Conservation (phyloP, 1,284 basidiomycete species). For the Boletus holoroseus region DNA sequence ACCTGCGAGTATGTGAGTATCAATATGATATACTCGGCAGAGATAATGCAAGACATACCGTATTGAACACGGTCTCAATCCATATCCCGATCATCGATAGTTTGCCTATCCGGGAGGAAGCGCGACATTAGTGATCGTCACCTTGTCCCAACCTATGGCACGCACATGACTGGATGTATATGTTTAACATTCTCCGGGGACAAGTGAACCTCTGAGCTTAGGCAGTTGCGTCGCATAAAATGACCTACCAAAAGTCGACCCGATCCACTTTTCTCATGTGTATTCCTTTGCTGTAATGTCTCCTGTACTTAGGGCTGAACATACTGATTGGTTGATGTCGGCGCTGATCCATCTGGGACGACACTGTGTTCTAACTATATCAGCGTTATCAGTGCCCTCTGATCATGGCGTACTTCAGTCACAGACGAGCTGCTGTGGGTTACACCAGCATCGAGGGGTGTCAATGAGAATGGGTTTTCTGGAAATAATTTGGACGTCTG, state of each 20-base stretch:
- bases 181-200: not conserved
- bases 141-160: not conserved
- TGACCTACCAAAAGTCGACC: not conserved
- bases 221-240: not conserved
- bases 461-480: not conserved
- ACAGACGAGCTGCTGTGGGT: not conserved
- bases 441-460: not conserved
- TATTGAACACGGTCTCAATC: slow-evolving; percentile 2
- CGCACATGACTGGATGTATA: not conserved
- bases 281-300: not conserved
- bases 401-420: not conserved
- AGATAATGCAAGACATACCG: not conserved
- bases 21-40: not conserved
- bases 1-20: not conserved
- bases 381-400: not conserved
- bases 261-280: not conserved
- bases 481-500: not conserved
- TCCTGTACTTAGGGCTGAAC: not conserved
- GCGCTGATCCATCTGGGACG: not conserved
- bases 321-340: not conserved
- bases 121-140: not conserved
- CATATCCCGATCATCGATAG: slow-evolving; percentile 7
- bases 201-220: not conserved
- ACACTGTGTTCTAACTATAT: not conserved
- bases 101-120: not conserved